Base-by-base conservation (phyloP, 2,329 filamentous ascomycete species). In the Cadophora sp. region DNA sequence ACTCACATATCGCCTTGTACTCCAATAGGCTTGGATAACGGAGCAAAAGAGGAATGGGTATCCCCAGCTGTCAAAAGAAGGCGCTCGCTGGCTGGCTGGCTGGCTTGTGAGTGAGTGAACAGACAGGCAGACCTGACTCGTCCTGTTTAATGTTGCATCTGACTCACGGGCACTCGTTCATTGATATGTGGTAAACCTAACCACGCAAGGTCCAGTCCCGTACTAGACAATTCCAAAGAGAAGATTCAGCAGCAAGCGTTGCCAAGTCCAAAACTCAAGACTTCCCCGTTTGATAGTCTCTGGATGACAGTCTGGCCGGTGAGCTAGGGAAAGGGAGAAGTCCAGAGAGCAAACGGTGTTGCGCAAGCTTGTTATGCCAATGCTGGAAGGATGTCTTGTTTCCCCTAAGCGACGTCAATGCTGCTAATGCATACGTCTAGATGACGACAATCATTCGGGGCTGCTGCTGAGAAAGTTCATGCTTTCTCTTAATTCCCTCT, bases 281-380 rank as follows among this genome's bases (percentile, higher is more conserved):
- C 27, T 58, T 43, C 22, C 20, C 22, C 20, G 36, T 58, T 58
- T 58, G 55, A 58, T 58, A 41, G 55, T 58, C 55, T 41, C 33
- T 39, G 55, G 33, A 58, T 41, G 20, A 36, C 0, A 58, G 55
- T 24, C 33, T 43, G 36, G 36, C 55, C 55, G 55, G 50, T 53
- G 50, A 53, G 27, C 50, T 8, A 18, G 27, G 16, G 36, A 39
- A 30, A 30, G 27, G 6, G 6, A 30, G 6, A 30, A 30, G 0
- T 39, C 1, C 36, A 13, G 11, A 4, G 8, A 24, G 20, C n/a
- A 41, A 58, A 43, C 55, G 33, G 20, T 8, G 55, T 20, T 8
- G 55, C 20, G 55, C 13, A 58, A 13, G 14, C 36, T 2, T 27
- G 30, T 22, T 20, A 20, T n/a, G 50, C 30, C 24, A 18, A 53